Base-by-base conservation (phyloP, 2,329 filamentous ascomycete species). In the Metarhizium anisopliae region DNA sequence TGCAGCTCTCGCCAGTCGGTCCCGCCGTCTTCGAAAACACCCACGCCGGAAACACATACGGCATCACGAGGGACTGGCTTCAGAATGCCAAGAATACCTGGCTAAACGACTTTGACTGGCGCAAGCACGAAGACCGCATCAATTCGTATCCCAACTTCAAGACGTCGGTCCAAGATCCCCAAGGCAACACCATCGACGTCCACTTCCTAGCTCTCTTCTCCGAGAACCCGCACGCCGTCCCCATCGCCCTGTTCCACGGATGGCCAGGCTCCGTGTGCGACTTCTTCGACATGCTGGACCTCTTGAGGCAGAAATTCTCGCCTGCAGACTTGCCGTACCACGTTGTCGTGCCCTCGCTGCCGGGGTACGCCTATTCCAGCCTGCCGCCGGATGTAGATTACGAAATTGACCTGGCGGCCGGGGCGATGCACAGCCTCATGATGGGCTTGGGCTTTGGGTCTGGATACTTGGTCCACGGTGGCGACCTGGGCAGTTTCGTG, bases 171-270 rank as follows among this genome's bases (percentile, higher is more conserved):
- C 62, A 68, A 2, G 71, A 76, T 38, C 65, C 66, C 5, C 67
- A 72, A 2, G 57, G 60, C 8, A 60, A 63, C 11, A 62, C 60
- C 1, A 69, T 75, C 55, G 64, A 71, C 4, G 68, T 83, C 45
- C 80, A 83, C 61, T 84, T 84, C 61, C 64, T 72, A 1, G 80
- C 74, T 0, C 67, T 84, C 0, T 84, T 83, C 65, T 83, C 80
- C 0, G 60, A 70, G 43, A 75, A 73, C 18, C 47, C 65, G 1
- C 71, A 77, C 58, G 81, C 81, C 0, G 69, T 77, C 1, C 80
- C 81, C 0, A 59, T 83, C 10, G 60, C 74, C 2, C 69, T 81
- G 11, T 62, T 79, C n/a, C 80, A 83, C 58, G 81, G 81, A 50
- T 83, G 79, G 79, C 80, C 80, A 1, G 68, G 71, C 58, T 74